These are phyloP conservation scores for Exsudoporus frostii DNA, from an alignment of 768 basidiomycete genomes.

Conservation along the genomic window DNA sequence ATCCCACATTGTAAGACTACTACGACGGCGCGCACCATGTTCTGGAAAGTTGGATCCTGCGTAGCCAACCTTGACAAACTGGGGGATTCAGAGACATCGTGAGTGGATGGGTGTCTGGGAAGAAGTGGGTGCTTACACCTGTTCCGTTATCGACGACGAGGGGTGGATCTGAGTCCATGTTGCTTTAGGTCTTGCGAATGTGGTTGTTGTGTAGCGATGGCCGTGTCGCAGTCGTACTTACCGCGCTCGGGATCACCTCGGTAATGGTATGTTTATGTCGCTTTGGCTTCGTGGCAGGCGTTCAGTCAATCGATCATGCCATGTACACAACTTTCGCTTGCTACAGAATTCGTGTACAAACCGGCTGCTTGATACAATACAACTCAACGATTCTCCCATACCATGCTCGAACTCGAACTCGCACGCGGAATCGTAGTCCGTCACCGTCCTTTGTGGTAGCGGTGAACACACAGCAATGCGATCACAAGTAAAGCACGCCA, in stretches of 20 bases:
- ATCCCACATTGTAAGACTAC: neutral
- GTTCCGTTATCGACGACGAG: conserved; percentile 89
- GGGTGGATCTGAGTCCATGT: conserved; percentile 40
- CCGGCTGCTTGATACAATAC: neutral
- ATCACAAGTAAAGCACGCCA: conserved; percentile 10
- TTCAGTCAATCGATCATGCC: neutral
- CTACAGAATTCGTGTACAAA: too few species aligned
- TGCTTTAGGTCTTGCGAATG: neutral
- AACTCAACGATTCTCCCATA: neutral
- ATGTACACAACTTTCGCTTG: neutral
- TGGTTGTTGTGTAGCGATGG: neutral
- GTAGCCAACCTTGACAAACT: conserved; percentile 91
- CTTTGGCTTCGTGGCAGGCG: conserved; percentile 12
- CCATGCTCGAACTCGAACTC: neutral
- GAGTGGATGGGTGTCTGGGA: conserved; percentile 7
- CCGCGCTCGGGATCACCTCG: neutral
- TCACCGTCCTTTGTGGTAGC: conserved; percentile 1
- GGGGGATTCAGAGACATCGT: conserved; percentile 11
- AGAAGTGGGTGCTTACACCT: conserved; percentile 53
- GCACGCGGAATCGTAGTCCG: neutral
- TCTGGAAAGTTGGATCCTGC: conserved; percentile 94
- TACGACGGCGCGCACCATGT: conserved; percentile 57
- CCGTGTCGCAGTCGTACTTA: neutral
- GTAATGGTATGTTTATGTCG: conserved; percentile 15
- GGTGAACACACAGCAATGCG: conserved; percentile 2